A percentile compares a stretch with the other conserved stretches of the same genome.
Evolutionary conservation across 345 rosid species (phyloP).

Genomic region (Aethionema arabicum): DNA sequence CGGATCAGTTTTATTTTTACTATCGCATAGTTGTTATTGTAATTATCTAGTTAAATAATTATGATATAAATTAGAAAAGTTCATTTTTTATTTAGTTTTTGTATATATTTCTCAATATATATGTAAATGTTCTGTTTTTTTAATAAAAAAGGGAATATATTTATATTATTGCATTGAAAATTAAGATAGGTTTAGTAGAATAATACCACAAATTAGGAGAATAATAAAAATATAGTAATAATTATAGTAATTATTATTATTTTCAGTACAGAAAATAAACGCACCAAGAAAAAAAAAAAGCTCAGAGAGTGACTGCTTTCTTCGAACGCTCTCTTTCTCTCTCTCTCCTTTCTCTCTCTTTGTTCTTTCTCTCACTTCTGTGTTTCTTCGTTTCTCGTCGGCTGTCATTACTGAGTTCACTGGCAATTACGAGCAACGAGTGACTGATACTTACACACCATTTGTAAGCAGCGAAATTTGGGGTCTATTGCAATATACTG

Average conservation of each 20-base stretch:
- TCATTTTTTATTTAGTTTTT: too few relatives aligned
- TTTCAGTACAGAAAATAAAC: constrained; percentile 34
- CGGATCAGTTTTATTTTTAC: too few relatives aligned
- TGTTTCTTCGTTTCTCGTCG: constrained; percentile 38
- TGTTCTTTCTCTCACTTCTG: constrained; percentile 17
- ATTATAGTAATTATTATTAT: constrained; percentile 13
- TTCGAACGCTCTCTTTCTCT: constrained; percentile 41
- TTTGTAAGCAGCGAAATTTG: constrained; percentile 42
- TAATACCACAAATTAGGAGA: too few relatives aligned
- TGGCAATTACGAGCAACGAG: constrained; percentile 30
- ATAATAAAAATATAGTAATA: too few relatives aligned
- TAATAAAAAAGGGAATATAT: too few relatives aligned
- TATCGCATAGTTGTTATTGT: too few relatives aligned
- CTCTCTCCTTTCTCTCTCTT: constrained; percentile 26
- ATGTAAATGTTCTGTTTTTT: too few relatives aligned
- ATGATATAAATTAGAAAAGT: too few relatives aligned
- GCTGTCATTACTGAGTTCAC: constrained; percentile 38
- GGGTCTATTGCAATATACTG: constrained; percentile 36
- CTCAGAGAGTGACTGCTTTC: constrained; percentile 39
- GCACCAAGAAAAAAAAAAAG: constrained; percentile 33
- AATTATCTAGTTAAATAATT: too few relatives aligned
- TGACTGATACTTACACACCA: constrained; percentile 15
- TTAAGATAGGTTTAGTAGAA: too few relatives aligned
- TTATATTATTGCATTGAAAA: too few relatives aligned
- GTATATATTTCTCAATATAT: too few relatives aligned